A percentile compares a stretch with the other conserved stretches of the same genome.
These are phyloP conservation scores for Septoria petroselini DNA, from an alignment of 2,329 filamentous ascomycete genomes.

Conservation along the genomic window DNA sequence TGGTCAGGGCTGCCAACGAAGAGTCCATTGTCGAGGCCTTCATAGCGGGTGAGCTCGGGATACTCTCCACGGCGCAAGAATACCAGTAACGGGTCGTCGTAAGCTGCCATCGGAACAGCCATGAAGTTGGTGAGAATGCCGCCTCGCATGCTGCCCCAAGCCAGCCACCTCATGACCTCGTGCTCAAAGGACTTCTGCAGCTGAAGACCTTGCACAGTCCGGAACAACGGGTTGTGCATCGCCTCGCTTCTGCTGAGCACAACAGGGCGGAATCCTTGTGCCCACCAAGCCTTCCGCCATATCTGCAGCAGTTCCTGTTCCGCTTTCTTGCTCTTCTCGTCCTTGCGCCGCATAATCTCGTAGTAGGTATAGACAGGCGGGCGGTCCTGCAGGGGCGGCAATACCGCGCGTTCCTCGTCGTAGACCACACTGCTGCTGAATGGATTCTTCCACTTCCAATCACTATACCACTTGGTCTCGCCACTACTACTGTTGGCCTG, in stretches of 20 bases:
- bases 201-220: conserved; percentile 62
- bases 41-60: conserved; percentile 69
- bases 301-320: conserved; percentile 77
- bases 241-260: conserved; percentile 78
- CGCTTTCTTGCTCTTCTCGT: conserved; percentile 63
- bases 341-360: conserved; percentile 59
- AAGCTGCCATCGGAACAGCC: conserved; percentile 77
- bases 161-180: conserved; percentile 81
- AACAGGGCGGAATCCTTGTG: conserved; percentile 81
- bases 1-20: conserved; percentile 65
- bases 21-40: conserved; percentile 66
- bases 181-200: conserved; percentile 61
- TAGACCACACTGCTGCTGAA: conserved; percentile 78
- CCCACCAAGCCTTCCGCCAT: conserved; percentile 95
- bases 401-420: conserved; percentile 77
- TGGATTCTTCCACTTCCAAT: conserved; percentile 86
- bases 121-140: conserved; percentile 76
- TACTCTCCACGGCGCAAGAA: conserved; percentile 75
- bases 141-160: conserved; percentile 86
- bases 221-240: conserved; percentile 75
- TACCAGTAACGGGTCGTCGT: conserved; percentile 67
- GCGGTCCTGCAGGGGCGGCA: conserved; percentile 70
- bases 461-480: conserved; percentile 78
- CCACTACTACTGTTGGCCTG: conserved; percentile 76
- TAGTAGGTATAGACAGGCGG: conserved; percentile 89